These are phyloP conservation scores for Yarrowia sp. DNA, from an alignment of 805 yeast species.

Conservation along the genomic window DNA sequence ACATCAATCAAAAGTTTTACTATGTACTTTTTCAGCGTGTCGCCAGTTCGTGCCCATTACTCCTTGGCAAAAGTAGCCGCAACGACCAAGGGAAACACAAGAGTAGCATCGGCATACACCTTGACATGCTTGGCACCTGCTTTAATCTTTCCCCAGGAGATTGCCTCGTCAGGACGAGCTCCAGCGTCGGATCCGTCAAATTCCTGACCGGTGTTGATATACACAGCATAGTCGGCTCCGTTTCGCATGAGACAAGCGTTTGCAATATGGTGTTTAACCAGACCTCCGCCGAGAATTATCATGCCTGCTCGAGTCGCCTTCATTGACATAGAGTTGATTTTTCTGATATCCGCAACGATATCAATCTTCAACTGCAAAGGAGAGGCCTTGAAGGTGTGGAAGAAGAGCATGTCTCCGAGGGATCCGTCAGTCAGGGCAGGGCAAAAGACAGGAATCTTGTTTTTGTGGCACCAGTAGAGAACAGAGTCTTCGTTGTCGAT, in stretches of 20 bases:
- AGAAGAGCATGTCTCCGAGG: conserved; percentile 97
- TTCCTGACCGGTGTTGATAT: conserved; percentile 96
- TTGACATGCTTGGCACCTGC: conserved; percentile 89
- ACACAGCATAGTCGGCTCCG: conserved; percentile 98
- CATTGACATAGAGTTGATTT: conserved; percentile 90
- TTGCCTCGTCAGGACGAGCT: conserved; percentile 98
- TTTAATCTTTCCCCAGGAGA: conserved; percentile 98
- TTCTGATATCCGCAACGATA: conserved; percentile 90
- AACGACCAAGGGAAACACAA: conserved; percentile 92
- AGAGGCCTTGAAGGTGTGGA: conserved; percentile 94
- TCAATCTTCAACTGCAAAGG: conserved; percentile 88
- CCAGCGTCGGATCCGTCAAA: conserved; percentile 99
- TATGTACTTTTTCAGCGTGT: too few species aligned
- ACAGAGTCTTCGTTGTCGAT: conserved; percentile 92
- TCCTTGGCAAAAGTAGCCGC: conserved; percentile 89
- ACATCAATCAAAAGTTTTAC: too few species aligned
- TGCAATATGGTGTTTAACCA: conserved; percentile 94
- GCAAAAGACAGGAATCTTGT: conserved; percentile 92
- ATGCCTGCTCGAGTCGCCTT: conserved; percentile 92
- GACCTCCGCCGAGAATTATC: conserved; percentile 94
- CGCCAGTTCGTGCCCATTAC: background rate
- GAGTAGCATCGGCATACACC: conserved; percentile 91
- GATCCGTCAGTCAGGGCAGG: conserved; percentile 98
- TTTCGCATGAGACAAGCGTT: conserved; percentile 99
- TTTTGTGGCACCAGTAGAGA: conserved; percentile 96